Evolutionary conservation across 768 basidiomycete species (phyloP), one percentile per base, ranked within the genome.

Genomic region (Rhizopogon sp.): DNA sequence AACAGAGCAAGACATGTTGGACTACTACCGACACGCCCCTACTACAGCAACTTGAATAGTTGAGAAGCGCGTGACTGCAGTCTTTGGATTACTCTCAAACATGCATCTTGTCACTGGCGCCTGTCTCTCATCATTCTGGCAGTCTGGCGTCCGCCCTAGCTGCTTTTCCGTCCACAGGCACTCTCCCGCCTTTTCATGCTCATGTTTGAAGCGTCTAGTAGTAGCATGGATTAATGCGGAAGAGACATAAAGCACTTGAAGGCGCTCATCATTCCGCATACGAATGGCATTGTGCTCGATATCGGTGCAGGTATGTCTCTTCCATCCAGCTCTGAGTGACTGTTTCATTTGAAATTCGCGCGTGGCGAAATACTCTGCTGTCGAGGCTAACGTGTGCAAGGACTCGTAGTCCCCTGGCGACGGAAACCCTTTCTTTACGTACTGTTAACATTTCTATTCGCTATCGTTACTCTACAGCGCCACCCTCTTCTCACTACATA

Each of bases 331-430:
- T 39, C 1, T 14, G 7, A 13, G 83, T 90, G n/a, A 77, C 79
- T 90, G 90, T 59, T 71, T 90, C 47, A 25, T 25, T 25, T 25
- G 25, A n/a, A n/a, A n/a, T n/a, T n/a, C n/a, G n/a, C 72, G 69
- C 28, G 83, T 90, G 17, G 77, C 79, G 1, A 81, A 74, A 64
- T 90, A 90, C 60, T 71, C 90, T 46, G 88, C 87, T 1, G 65
- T 90, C 5, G 88, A 90, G 61, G n/a, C n/a, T n/a, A n/a, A n/a
- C n/a, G n/a, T n/a, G n/a, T n/a, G n/a, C n/a, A n/a, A n/a, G n/a
- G n/a, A n/a, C n/a, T n/a, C n/a, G n/a, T n/a, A n/a, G n/a, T n/a
- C n/a, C n/a, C n/a, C n/a, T n/a, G n/a, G n/a, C n/a, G n/a, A n/a
- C n/a, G n/a, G n/a, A n/a, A n/a, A n/a, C n/a, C n/a, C n/a, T n/a